Base-by-base conservation (phyloP, 495 filamentous ascomycete species). In the Letharia lupina region DNA sequence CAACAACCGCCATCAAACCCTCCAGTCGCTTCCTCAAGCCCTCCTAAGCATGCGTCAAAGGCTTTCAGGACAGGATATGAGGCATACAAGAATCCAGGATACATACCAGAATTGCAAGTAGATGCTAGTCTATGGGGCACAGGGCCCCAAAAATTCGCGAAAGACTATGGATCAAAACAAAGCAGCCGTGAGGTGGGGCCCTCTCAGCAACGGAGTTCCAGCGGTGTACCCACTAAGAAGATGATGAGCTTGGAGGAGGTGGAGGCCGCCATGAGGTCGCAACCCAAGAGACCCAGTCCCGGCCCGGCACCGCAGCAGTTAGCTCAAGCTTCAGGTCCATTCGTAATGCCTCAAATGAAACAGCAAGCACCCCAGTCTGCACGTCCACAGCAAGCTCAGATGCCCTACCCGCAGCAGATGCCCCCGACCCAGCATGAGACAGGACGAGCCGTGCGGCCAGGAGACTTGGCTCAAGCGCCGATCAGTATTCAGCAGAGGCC, bases 181-280 rank as follows among this genome's bases (percentile, higher is more conserved):
- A 74, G 66, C 69, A 44, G 45, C 65, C 20, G 61, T 50, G 67
- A 67, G 66, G 10, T 67, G 44, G 33, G 52, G 54, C 50, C 67
- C 33, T 40, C 71, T 67, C 70, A 67, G 54, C 66, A 65, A 57
- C 57, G 56, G 48, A 56, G 70, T 67, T 70, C 62, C 44, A 48
- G 60, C 67, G 67, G 75, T 44, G 60, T 75, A 20, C 74, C 78
- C 57, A 71, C 80, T n/a, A 87, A 84, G 72, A 96, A 91, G 78
- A 89, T 98, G 81, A 85, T 99, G 88, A 97, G 91, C 70, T 72
- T 99, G 66, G 94, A 98, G 73, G 94, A 98, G 76, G 94, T 99
- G 20, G 94, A 99, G 78, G 95, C 94, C 44, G 87, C 91, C 70
- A 89, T 99, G 81, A 85, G 91, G 47, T 81, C 85, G 16, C 89